phyloP scores from a whole-genome alignment of 2,329 filamentous ascomycete genomes.

The Neospermospora avenae region DNA sequence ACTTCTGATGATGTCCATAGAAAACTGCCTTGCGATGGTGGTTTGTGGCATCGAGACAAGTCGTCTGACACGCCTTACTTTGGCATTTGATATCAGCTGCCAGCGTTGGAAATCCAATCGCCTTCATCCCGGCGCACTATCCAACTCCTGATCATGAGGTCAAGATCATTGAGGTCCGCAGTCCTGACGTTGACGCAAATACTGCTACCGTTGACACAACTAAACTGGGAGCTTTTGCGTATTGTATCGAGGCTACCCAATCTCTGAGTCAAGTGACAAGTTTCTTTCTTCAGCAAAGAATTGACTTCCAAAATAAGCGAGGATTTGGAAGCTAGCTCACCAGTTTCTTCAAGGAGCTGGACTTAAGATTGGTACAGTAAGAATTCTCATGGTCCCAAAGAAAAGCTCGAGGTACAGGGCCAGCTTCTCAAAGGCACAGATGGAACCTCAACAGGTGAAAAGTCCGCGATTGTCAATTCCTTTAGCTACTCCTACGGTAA shows the following conservation, averaged over 20 bases:
- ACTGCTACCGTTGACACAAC: constrained; percentile 36
- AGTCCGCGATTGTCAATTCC: constrained; percentile 34
- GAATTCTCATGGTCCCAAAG: neutral
- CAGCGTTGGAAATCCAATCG: constrained; percentile 32
- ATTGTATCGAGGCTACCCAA: constrained; percentile 46
- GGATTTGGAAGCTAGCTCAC: constrained; percentile 44
- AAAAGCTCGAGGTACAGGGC: constrained; percentile 11
- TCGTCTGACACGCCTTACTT: constrained; percentile 33
- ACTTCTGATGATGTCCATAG: constrained; percentile 34
- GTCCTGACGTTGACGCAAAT: neutral
- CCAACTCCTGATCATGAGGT: constrained; percentile 12
- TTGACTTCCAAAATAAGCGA: constrained; percentile 39
- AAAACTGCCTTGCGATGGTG: constrained; percentile 33
- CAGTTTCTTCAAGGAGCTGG: constrained; percentile 47
- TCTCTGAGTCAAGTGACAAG: constrained; percentile 43
- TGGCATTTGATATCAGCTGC: constrained; percentile 34
- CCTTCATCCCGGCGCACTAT: constrained; percentile 28
- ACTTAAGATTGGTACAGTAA: constrained; percentile 44
- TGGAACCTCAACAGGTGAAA: neutral
- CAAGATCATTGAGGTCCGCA: neutral
- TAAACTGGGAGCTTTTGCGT: constrained; percentile 45
- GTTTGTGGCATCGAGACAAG: constrained; percentile 30
- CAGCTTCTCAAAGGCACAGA: constrained; percentile 12
- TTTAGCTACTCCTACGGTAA: constrained; percentile 39
- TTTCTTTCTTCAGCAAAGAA: constrained; percentile 44